Evolutionary conservation across 306 rosid species (phyloP).

Genomic region (Quercus berberidifolia): DNA sequence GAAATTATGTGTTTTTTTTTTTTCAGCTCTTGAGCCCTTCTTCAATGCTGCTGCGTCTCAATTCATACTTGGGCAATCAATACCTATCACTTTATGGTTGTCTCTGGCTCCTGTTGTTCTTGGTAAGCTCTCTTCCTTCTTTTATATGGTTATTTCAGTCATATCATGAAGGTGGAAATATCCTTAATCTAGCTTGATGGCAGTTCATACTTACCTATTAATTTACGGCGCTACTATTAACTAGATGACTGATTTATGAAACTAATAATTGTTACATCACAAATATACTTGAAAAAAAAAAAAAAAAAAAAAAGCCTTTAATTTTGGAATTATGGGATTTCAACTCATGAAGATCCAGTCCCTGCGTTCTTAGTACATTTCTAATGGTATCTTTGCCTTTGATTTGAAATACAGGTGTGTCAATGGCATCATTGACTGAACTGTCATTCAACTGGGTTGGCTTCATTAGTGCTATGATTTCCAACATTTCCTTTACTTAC

Average conservation of each 20-base stretch:
- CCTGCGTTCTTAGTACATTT: not conserved
- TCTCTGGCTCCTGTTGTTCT: conserved; percentile 55
- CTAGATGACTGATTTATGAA: too few relatives aligned
- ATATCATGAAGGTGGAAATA: not conserved
- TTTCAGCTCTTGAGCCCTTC: conserved; percentile 60
- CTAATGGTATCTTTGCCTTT: not conserved
- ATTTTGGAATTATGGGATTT: too few relatives aligned
- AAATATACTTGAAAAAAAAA: too few relatives aligned
- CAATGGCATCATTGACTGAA: conserved; percentile 59
- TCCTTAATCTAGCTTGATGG: not conserved
- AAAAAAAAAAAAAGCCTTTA: too few relatives aligned
- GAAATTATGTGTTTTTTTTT: not conserved
- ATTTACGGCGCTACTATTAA: too few relatives aligned
- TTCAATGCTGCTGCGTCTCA: conserved; percentile 62
- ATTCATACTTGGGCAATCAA: conserved; percentile 44
- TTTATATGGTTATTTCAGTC: not conserved
- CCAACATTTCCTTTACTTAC: conserved; percentile 55
- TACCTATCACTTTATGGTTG: conserved; percentile 46
- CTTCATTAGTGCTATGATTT: conserved; percentile 60
- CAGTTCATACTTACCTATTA: too few relatives aligned
- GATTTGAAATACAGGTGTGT: conserved; percentile 37
- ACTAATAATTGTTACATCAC: too few relatives aligned
- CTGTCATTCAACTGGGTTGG: conserved; percentile 60
- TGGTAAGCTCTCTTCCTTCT: conserved; percentile 22
- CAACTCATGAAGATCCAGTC: too few relatives aligned